Base-by-base conservation (phyloP, 345 rosid genomes). In the Draba incana region DNA sequence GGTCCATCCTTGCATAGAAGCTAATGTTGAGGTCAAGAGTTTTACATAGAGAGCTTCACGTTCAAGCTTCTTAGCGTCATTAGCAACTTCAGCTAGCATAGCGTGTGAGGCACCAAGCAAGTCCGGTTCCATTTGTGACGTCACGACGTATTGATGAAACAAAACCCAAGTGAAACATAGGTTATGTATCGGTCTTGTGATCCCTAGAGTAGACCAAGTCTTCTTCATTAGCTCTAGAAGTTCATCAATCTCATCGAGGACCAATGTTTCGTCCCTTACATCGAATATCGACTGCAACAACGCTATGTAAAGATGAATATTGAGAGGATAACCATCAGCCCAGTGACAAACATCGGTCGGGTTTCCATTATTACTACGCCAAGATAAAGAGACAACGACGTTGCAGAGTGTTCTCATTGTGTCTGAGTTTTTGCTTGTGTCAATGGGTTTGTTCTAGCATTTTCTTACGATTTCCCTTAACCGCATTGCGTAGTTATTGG, bases 291-390 rank as follows among this genome's bases (percentile, higher is more conserved):
- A 79, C 45, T 82, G 89, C 23, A 93, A 86, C 42, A 93, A 78
- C 0, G 84, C 69, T 11, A 75, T 68, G 50, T 93, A 91, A 3
- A 91, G 71, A 79, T 86, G 87, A 3, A 93, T 69, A 63, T 88
- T 93, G 59, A 93, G 81, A 20, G 99, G 98, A 69, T 75, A 93
- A 3, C 97, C 97, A 38, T 93, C 96, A 1, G 96, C 96, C 99
- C 99, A 93, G 33, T 93, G 97, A 44, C 96, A 93, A n/a, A 84
- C 83, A 55, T 87, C 89, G 2, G 88, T 70, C 0, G 90, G 82
- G n/a, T 79, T 68, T 35, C 89, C 89, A 2, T 80, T 80, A 54
- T 78, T 31, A 61, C 88, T 80, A 35, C 97, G 71, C 92, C 97
- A 91, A 1, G 94, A 76, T 39, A 93, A 64, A 13, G 99, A 82